Evolutionary conservation across 2,329 filamentous ascomycete species (phyloP).

Genomic region (Pestalotiopsis sp.): DNA sequence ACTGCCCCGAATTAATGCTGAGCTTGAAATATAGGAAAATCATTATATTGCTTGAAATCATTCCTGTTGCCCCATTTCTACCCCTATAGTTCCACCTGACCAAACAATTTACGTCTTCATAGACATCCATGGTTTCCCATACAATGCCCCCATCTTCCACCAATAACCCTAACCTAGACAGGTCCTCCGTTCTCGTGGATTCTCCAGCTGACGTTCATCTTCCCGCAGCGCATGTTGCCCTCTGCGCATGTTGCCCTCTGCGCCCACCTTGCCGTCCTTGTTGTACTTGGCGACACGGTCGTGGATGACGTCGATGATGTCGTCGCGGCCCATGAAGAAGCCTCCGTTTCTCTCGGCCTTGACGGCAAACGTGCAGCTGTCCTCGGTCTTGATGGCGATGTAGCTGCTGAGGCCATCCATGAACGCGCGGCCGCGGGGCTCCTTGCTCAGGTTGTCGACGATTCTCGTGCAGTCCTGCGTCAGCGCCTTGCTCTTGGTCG

Average conservation of each 20-base stretch:
- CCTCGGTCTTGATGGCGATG: not conserved
- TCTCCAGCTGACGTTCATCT: not conserved
- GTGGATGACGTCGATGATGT: not conserved
- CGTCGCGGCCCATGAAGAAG: slow-evolving; percentile 3
- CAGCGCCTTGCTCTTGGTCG: not conserved
- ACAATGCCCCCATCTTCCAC: too few species aligned
- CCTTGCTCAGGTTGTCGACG: not conserved
- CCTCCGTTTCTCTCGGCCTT: not conserved
- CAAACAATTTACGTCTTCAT: too few species aligned
- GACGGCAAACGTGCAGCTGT: not conserved
- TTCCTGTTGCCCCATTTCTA: too few species aligned
- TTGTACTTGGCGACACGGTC: not conserved
- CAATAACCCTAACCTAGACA: not conserved
- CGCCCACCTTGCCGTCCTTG: not conserved
- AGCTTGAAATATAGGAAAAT: too few species aligned
- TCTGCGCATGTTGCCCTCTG: not conserved
- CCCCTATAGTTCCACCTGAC: too few species aligned
- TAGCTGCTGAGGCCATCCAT: not conserved
- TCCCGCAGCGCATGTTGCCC: not conserved
- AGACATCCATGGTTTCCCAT: too few species aligned
- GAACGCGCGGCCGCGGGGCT: not conserved
- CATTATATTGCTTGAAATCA: too few species aligned
- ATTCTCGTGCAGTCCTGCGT: not conserved
- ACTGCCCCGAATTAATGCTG: too few species aligned
- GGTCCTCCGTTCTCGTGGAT: not conserved